Percentiles rank a stretch among this genome's conserved stretches.
Conservation (phyloP, 306 rosid species). For the Trifolium dubium region DNA sequence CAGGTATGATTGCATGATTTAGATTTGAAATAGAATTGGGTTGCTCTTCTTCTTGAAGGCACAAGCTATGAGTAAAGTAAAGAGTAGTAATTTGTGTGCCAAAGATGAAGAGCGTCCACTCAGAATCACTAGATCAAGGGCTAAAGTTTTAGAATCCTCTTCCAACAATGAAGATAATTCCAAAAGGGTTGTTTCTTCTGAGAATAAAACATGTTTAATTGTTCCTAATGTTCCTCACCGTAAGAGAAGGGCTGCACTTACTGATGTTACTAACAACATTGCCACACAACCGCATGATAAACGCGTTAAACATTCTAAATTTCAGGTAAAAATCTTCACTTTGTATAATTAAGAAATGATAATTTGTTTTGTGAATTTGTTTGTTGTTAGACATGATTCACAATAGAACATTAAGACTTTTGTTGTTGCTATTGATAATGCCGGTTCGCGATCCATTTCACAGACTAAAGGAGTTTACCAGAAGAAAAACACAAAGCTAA, state of each 20-base stretch:
- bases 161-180: slow-evolving; percentile 54
- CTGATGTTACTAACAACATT: slow-evolving; percentile 63
- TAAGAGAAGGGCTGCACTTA: slow-evolving; percentile 76
- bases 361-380: no score
- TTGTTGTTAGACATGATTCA: slow-evolving; percentile 9
- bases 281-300: slow-evolving; percentile 34
- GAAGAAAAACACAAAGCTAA: slow-evolving; percentile 47
- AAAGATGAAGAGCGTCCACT: slow-evolving; percentile 54
- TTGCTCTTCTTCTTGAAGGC: slow-evolving; percentile 63
- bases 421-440: slow-evolving; percentile 39
- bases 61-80: slow-evolving; percentile 61
- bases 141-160: slow-evolving; percentile 63
- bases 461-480: slow-evolving; percentile 51
- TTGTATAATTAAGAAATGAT: neutral
- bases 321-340: slow-evolving; percentile 51
- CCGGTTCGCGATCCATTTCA: slow-evolving; percentile 40
- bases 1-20: slow-evolving; percentile 58
- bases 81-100: slow-evolving; percentile 42
- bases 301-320: slow-evolving; percentile 38
- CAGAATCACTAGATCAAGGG: slow-evolving; percentile 83
- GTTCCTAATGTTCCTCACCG: slow-evolving; percentile 51
- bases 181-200: slow-evolving; percentile 62
- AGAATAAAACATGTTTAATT: slow-evolving; percentile 43
- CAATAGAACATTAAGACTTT: neutral
- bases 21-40: slow-evolving; percentile 33